Percentiles rank a stretch among this genome's conserved stretches.
These are phyloP conservation scores for Saturnispora sekii DNA, from an alignment of 805 yeast species.

Conservation along the genomic window DNA sequence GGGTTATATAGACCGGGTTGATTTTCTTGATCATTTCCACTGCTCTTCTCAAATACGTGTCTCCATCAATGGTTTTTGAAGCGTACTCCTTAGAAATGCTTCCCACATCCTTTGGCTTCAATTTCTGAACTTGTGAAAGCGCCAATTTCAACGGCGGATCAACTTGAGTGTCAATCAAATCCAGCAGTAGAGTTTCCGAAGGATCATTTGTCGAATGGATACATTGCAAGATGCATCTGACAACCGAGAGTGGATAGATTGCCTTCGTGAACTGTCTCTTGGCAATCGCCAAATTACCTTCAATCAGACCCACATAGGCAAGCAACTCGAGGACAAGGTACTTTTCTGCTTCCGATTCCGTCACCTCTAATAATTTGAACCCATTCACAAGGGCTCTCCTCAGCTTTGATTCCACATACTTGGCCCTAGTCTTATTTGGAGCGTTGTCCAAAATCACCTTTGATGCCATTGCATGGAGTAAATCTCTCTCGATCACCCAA, in stretches of 20 bases:
- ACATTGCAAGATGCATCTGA: conserved; percentile 52
- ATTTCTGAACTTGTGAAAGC: conserved; percentile 21
- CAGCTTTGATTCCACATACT: conserved; percentile 52
- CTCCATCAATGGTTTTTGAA: conserved; percentile 20
- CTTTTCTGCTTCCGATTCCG: conserved; percentile 31
- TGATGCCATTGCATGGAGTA: conserved; percentile 58
- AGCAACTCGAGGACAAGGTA: conserved; percentile 25
- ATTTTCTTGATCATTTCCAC: conserved; percentile 27
- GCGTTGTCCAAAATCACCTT: conserved; percentile 45
- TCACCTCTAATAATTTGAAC: conserved; percentile 33
- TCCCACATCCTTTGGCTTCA: conserved; percentile 37
- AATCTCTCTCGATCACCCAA: conserved; percentile 67
- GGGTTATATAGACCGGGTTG: conserved; percentile 31
- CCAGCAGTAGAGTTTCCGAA: conserved; percentile 35
- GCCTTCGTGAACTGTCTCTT: conserved; percentile 49
- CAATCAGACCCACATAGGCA: conserved; percentile 28
- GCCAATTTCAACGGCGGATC: conserved; percentile 53
- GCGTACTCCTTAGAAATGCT: conserved; percentile 34
- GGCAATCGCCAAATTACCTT: conserved; percentile 36
- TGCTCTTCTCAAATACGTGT: conserved; percentile 30
- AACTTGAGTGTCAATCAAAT: conserved; percentile 45
- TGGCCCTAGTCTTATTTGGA: conserved; percentile 36
- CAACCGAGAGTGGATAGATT: conserved; percentile 43
- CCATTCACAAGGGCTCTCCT: conserved; percentile 48
- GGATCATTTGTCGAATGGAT: conserved; percentile 29